These are phyloP conservation scores for Xylaria sp. DNA, from an alignment of 2,329 filamentous ascomycete genomes.

Conservation along the genomic window DNA sequence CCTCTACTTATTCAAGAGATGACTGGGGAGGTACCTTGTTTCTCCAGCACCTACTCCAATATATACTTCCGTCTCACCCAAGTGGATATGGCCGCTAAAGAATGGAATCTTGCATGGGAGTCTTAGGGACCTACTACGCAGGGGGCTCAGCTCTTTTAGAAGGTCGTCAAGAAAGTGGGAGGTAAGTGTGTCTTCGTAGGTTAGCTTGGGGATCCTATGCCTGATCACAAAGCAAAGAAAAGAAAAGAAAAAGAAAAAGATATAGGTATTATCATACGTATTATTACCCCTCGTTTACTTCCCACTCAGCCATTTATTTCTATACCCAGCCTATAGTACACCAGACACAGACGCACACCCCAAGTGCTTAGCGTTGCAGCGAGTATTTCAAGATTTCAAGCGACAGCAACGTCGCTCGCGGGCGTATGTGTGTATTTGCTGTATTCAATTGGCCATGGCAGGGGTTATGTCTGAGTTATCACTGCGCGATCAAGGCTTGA, in stretches of 20 bases:
- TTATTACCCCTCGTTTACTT: neutral
- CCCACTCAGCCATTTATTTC: neutral
- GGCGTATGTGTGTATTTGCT: neutral
- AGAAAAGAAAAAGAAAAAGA: neutral
- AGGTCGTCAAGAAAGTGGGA: no score
- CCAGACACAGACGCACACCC: neutral
- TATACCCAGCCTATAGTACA: neutral
- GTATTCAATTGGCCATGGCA: conserved; percentile 1
- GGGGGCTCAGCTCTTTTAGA: no score
- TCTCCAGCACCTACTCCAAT: no score
- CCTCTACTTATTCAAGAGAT: no score
- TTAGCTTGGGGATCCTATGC: neutral
- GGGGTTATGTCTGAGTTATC: conserved; percentile 6
- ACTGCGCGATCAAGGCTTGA: conserved; percentile 8
- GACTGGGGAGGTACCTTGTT: neutral
- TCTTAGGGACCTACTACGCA: no score
- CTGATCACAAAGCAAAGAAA: neutral
- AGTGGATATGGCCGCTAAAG: neutral
- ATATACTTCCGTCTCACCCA: neutral
- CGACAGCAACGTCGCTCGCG: neutral
- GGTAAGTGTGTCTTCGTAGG: no score
- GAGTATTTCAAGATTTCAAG: neutral
- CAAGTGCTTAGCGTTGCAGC: neutral
- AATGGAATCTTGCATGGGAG: no score
- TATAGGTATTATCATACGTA: neutral